A percentile compares a stretch with the other conserved stretches of the same genome.
phyloP scores from a whole-genome alignment of 768 basidiomycete genomes.

The Mycena vitilis region DNA sequence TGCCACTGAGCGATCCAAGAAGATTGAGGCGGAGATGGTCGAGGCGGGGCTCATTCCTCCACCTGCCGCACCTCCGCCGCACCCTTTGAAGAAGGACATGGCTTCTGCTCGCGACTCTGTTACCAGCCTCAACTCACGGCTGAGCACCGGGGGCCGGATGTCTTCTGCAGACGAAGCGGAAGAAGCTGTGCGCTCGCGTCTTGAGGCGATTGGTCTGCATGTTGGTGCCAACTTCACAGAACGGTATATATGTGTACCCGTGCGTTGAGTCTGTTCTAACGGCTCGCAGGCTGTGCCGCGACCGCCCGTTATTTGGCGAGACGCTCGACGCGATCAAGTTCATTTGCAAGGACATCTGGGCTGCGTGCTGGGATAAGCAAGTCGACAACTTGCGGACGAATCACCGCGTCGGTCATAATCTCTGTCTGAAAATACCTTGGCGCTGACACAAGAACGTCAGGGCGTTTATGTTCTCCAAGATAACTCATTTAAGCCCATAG shows the following conservation, averaged over 20 bases:
- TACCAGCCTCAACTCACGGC: slow-evolving; percentile 54
- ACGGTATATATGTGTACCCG: slow-evolving; percentile 62
- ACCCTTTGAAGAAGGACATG: slow-evolving; percentile 52
- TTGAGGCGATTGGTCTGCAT: slow-evolving; percentile 88
- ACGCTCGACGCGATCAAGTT: slow-evolving; percentile 94
- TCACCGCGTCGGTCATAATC: slow-evolving; percentile 72
- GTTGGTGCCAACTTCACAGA: slow-evolving; percentile 90
- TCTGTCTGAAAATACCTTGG: not conserved
- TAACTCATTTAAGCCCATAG: slow-evolving; percentile 87
- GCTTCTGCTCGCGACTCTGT: slow-evolving; percentile 55
- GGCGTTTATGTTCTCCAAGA: slow-evolving; percentile 96
- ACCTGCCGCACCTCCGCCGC: slow-evolving; percentile 52
- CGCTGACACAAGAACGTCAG: slow-evolving; percentile 50
- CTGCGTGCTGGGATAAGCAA: slow-evolving; percentile 92
- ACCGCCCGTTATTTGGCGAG: slow-evolving; percentile 80
- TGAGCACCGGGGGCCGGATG: slow-evolving; percentile 49
- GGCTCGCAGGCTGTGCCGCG: slow-evolving; percentile 73
- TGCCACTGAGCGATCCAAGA: slow-evolving; percentile 73
- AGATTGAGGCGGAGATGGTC: slow-evolving; percentile 82
- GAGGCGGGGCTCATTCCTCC: slow-evolving; percentile 78
- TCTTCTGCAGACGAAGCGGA: slow-evolving; percentile 73
- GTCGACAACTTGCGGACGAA: slow-evolving; percentile 96
- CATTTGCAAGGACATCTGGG: slow-evolving; percentile 97
- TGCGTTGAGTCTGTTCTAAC: slow-evolving; percentile 2
- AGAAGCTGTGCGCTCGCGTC: slow-evolving; percentile 70